Evolutionary conservation across 768 basidiomycete genomes (phyloP), one percentile per base, ranked within the genome.

Genomic region (Guyanaporus albipodus): DNA sequence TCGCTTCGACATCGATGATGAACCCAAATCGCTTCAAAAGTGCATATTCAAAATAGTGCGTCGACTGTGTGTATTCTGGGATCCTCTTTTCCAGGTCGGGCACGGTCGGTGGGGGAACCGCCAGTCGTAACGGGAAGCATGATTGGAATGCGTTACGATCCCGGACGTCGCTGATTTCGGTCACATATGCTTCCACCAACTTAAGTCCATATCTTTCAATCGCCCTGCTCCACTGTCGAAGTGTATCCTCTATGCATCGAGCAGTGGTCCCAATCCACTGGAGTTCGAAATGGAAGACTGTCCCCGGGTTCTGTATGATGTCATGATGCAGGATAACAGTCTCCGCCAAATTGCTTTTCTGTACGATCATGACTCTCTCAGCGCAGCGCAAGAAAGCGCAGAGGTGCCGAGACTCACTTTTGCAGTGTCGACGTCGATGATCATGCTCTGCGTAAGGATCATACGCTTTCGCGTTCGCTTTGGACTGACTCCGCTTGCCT

Each of bases 181-280:
- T 84, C 22, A 96, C 91, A 53, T 92, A 93, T 0, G 90, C 90
- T 62, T 98, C 96, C 19, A 97, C 88, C 9, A 99, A 80, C 62
- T 82, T 89, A 45, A 98, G 73, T 4, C 95, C 95, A 50, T 92
- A 92, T 41, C 85, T 78, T 52, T 95, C 93, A 36, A 94, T 89
- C 4, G 79, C 76, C 32, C 88, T 75, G 45, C 79, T 80, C 87
- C 92, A 93, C 42, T 79, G 75, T 31, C 86, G 80, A 19, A 96
- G 74, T 42, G 86, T 78, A 54, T 95, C 92, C 53, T 97, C 94
- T 42, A 98, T 87, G 52, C 84, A 85, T 18, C 89, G 80, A 19
- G 93, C 91, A 1, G 92, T 93, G 2, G 93, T 87, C 3, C 91
- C 93, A 32, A 98, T 85, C 95, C 96, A 99, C 51, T 95, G 90